Base-by-base conservation (phyloP, 441 rosid species). In the Capsella rubella region DNA sequence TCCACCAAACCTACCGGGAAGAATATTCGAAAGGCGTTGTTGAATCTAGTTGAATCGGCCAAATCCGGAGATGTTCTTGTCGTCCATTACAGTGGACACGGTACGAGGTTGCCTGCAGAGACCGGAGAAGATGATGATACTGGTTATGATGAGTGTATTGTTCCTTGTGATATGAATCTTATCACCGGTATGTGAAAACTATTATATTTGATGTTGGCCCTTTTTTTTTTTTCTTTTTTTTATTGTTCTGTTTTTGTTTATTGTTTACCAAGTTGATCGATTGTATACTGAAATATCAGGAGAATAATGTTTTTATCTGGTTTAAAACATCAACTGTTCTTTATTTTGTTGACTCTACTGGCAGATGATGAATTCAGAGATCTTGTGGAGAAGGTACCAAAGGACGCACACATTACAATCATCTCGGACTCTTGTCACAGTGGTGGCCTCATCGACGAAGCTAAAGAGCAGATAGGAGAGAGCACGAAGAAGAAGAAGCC, bases 91-190 rank as follows among this genome's bases (percentile, higher is more conserved):
- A 94, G 96, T 70, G 99, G 97, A 43, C 97, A 92, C 18, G 97
- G 96, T 29, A 89, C 97, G 13, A 87, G 98, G 80, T 88, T 93
- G 29, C 98, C 98, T 2, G 93, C 98, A 5, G 97, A 93, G 87
- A 86, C 97, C 1, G 98, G 97, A 4, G 97, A 93, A 76, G 90
- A 91, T 29, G 98, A 91, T 76, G 97, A 93, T 67, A 93, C 98
- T 45, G 97, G 98, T 6, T 93, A 74, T 58, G 98, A 91, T 73
- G 97, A 93, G 76, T 93, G 98, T 83, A 88, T 91, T 67, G 97
- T 91, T 29, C 98, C 98, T 39, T 89, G 87, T 77, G 98, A 93
- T 73, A 93, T 93, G 97, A 93, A 93, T 83, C 93, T 91, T 53
- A 89, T 93, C 50, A 89, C 93, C 40, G 97, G 93, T 89, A 69